Percentiles rank a stretch among this genome's conserved stretches.
phyloP scores from a whole-genome alignment of 768 basidiomycete genomes.

The Coprinopsis sp. region DNA sequence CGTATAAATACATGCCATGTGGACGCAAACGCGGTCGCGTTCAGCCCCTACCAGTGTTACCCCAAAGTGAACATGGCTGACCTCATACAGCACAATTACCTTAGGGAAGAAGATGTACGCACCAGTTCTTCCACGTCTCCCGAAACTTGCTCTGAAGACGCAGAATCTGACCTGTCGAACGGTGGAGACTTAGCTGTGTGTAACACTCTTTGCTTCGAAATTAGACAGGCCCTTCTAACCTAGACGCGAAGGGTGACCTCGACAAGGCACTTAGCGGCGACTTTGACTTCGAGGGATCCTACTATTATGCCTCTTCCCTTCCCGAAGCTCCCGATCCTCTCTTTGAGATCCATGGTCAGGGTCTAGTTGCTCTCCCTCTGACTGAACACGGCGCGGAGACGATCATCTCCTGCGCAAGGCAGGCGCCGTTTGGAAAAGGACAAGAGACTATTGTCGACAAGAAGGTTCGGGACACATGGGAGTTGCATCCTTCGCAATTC shows the following conservation, averaged over 20 bases:
- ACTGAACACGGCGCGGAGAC: conserved; percentile 27
- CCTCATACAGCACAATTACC: no score
- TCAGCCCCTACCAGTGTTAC: no score
- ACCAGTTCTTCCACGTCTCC: no score
- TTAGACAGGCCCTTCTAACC: no score
- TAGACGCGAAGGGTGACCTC: conserved; percentile 2
- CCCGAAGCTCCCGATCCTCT: conserved; percentile 33
- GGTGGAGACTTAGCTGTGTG: no score
- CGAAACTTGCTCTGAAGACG: no score
- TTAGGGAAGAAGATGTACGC: no score
- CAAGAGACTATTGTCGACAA: conserved; percentile 40
- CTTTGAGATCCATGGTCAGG: conserved; percentile 30
- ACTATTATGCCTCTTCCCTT: conserved; percentile 3
- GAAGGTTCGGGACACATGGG: conserved; percentile 47
- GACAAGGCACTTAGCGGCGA: conserved; percentile 4
- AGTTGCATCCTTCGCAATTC: conserved; percentile 41
- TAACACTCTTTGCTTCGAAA: no score
- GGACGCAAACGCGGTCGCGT: no score
- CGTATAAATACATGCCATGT: no score
- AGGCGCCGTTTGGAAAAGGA: conserved; percentile 43
- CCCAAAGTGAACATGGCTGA: no score
- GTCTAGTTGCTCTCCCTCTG: conserved; percentile 35
- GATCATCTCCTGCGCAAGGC: conserved; percentile 21
- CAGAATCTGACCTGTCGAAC: no score
- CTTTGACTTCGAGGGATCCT: conserved; percentile 3